These are phyloP conservation scores for Apiospora malaysiana DNA, from an alignment of 2,329 filamentous ascomycete genomes.

Conservation along the genomic window DNA sequence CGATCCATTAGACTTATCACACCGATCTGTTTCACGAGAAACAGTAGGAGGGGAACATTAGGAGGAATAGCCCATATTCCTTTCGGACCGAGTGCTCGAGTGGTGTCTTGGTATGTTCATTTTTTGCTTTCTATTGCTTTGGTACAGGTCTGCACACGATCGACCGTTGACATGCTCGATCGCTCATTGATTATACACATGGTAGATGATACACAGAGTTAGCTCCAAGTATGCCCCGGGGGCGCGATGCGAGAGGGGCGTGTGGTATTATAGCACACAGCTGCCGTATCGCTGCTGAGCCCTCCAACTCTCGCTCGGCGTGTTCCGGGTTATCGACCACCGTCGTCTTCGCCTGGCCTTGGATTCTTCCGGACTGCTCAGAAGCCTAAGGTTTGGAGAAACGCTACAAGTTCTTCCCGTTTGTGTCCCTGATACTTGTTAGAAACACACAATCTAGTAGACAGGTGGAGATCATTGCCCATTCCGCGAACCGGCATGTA, in stretches of 20 bases:
- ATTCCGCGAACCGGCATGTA: no score
- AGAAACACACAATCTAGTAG: neutral
- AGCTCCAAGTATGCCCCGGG: neutral
- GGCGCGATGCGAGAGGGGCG: neutral
- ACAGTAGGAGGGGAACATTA: neutral
- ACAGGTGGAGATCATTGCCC: neutral
- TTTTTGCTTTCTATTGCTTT: constrained; percentile 20
- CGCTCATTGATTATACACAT: constrained; percentile 1
- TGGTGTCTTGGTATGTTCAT: neutral
- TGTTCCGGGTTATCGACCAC: constrained; percentile 1
- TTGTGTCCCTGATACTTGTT: constrained; percentile 31
- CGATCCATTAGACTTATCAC: neutral
- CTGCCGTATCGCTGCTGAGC: neutral
- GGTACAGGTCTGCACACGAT: constrained; percentile 11
- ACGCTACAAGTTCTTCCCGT: constrained; percentile 31
- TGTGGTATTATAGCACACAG: neutral
- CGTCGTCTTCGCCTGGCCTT: neutral
- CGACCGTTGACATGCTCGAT: neutral
- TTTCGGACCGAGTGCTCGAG: neutral
- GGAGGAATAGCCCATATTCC: neutral
- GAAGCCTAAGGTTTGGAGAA: constrained; percentile 35
- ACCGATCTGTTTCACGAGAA: neutral
- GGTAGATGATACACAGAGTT: constrained; percentile 10
- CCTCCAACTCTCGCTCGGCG: neutral
- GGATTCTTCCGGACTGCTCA: constrained; percentile 24